These are phyloP conservation scores for Calocera viscosa DNA, from an alignment of 768 basidiomycete species.

Conservation along the genomic window DNA sequence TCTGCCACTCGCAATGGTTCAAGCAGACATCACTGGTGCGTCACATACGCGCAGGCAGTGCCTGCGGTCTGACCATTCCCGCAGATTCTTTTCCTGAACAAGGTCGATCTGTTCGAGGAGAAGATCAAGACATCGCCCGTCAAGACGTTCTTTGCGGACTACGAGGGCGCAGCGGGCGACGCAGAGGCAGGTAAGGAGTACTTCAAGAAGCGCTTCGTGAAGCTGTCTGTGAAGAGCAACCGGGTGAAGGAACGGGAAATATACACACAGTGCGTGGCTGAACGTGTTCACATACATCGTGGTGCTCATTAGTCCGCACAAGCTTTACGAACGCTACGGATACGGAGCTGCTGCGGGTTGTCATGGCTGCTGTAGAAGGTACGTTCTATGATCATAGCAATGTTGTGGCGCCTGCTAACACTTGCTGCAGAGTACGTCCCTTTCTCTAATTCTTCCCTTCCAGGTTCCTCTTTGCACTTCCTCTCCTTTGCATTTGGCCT, in stretches of 20 bases:
- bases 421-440: slow-evolving; percentile 15
- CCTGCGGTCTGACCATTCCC: not conserved
- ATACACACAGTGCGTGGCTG: slow-evolving; percentile 69
- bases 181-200: slow-evolving; percentile 71
- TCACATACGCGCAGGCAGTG: slow-evolving; percentile 13
- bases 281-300: slow-evolving; percentile 2
- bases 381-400: slow-evolving; percentile 22
- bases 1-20: slow-evolving; percentile 97
- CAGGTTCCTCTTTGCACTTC: slow-evolving; percentile 1
- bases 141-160: slow-evolving; percentile 83
- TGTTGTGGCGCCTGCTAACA: not conserved
- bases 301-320: slow-evolving; percentile 12
- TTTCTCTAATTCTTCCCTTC: not conserved
- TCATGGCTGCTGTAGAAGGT: slow-evolving; percentile 97
- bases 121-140: slow-evolving; percentile 76
- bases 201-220: slow-evolving; percentile 75
- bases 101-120: slow-evolving; percentile 81
- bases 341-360: slow-evolving; percentile 73
- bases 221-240: slow-evolving; percentile 73
- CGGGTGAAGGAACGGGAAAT: slow-evolving; percentile 78
- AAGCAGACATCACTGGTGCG: slow-evolving; percentile 81
- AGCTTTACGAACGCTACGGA: slow-evolving; percentile 87
- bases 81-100: slow-evolving; percentile 89
- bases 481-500: slow-evolving; percentile 15
- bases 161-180: slow-evolving; percentile 63